These are phyloP conservation scores for Globisporangium rhizosaccharum DNA, from an alignment of 352 stramenopile species.

Conservation along the genomic window DNA sequence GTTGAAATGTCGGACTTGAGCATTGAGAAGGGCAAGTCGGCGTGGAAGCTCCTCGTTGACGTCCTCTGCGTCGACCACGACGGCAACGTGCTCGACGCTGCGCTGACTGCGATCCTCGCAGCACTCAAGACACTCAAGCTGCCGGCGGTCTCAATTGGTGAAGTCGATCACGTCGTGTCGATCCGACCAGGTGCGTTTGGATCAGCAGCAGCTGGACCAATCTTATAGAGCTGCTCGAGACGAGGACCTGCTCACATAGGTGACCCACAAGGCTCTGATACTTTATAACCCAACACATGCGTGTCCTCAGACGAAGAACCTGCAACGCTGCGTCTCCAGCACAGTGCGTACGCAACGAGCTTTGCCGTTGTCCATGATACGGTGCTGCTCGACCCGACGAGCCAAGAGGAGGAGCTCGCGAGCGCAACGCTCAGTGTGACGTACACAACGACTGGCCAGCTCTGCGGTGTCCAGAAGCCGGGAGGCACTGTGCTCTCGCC, in stretches of 20 bases:
- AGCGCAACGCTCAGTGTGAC: constrained; percentile 53
- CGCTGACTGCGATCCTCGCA: constrained; percentile 65
- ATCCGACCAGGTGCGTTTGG: constrained; percentile 40
- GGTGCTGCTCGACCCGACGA: constrained; percentile 67
- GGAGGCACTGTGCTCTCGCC: constrained; percentile 44
- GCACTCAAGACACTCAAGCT: constrained; percentile 60
- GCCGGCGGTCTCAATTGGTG: constrained; percentile 55
- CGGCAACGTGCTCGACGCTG: constrained; percentile 71
- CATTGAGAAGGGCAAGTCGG: constrained; percentile 69
- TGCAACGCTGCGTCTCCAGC: constrained; percentile 46
- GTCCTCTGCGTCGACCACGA: constrained; percentile 81
- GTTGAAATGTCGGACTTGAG: constrained; percentile 73
- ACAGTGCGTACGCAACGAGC: constrained; percentile 53
- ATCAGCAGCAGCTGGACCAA: no score
- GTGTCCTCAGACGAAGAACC: constrained; percentile 36
- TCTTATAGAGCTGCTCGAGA: not conserved
- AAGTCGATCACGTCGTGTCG: constrained; percentile 64
- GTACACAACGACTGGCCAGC: constrained; percentile 55
- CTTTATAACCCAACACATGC: not conserved
- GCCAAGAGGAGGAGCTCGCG: constrained; percentile 63
- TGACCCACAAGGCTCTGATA: not conserved
- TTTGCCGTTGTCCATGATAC: constrained; percentile 56
- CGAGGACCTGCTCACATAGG: not conserved
- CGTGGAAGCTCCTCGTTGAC: constrained; percentile 80
- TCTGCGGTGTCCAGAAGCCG: constrained; percentile 70